Evolutionary conservation across 177 flowering plant genomes (phyloP), one percentile per base, ranked within the genome.

Genomic region (Telopea speciosissima): DNA sequence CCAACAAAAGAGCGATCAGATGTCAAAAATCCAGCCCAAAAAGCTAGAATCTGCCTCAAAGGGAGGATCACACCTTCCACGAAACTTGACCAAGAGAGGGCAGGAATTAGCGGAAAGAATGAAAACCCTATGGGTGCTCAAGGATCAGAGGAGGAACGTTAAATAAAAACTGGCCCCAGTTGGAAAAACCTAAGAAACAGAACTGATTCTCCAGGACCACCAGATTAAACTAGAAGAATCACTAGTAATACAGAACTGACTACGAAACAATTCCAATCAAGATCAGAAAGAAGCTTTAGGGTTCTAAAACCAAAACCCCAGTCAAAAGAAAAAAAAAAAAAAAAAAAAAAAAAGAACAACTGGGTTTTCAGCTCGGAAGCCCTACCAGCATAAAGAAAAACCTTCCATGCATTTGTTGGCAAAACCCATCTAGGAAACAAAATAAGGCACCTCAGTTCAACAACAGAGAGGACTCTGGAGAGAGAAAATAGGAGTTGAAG

Each of bases 371-470:
- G 70, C 68, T 54, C 36, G 69, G 75, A 49, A 73, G 24, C 67
- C 68, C 65, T 70, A 44, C 49, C 49, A 10, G 14, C 49, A 44
- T 3, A 44, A 44, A 44, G 14, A 24, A 63, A 7, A 26, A 62
- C 22, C 45, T 65, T 71, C 75, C 69, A 67, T 70, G 70, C 63
- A 52, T 69, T 59, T 65, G 45, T 49, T n/a, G 65, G 65, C 59
- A 68, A 65, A 67, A 72, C 23, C 73, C 67, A 56, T 40, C n/a
- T 45, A 33, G 61, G 76, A 69, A 44, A 40, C 69, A 2, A 49
- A 79, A 65, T 69, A 71, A 76, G 81, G 81, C 70, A 79, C n/a
- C 61, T 28, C 59, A 54, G 63, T 63, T 69, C 26, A 9, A 28
- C 28, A 40, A 33, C 42, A 62, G 26, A 67, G 8, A 21, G 40